Conservation (phyloP, 208 protist genomes). For the Wallacemonas sp. region DNA sequence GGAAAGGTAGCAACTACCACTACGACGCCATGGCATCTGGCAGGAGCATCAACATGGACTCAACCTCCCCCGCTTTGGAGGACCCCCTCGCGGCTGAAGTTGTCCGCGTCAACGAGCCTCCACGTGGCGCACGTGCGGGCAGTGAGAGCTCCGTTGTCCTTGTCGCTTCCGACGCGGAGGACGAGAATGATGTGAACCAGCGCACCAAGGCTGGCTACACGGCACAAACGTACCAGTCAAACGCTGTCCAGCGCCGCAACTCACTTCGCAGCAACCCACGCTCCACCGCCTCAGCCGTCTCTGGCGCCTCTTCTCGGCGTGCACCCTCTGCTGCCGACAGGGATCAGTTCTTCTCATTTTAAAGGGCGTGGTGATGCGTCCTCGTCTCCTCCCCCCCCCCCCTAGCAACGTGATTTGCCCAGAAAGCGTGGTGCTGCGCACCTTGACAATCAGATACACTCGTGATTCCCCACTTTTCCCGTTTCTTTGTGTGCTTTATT, state of each 20-base stretch:
- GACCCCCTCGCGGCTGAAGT: conserved; percentile 7
- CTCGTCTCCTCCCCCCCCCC: too few relatives aligned
- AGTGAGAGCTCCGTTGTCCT: conserved; percentile 21
- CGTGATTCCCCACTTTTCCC: too few relatives aligned
- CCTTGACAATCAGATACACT: too few relatives aligned
- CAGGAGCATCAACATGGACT: conserved; percentile 19
- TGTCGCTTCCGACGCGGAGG: conserved; percentile 33
- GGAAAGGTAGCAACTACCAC: conserved; percentile 7
- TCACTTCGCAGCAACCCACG: conserved; percentile 4
- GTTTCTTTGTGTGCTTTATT: too few relatives aligned
- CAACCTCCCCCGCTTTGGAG: conserved; percentile 3
- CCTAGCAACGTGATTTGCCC: too few relatives aligned
- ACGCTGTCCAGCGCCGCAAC: conserved; percentile 9
- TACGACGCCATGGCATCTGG: conserved; percentile 6
- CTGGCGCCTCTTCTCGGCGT: not conserved
- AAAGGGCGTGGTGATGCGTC: too few relatives aligned
- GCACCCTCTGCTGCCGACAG: not conserved
- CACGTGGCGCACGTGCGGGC: not conserved
- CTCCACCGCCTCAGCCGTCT: conserved; percentile 2
- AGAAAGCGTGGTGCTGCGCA: too few relatives aligned
- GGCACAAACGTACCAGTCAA: conserved; percentile 21
- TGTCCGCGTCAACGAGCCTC: not conserved
- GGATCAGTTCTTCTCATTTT: conserved; percentile 20
- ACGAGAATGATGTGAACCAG: conserved; percentile 12
- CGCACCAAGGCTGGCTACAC: not conserved